phyloP scores from a whole-genome alignment of 805 yeast genomes.

The Ogataea paradorogensis region DNA sequence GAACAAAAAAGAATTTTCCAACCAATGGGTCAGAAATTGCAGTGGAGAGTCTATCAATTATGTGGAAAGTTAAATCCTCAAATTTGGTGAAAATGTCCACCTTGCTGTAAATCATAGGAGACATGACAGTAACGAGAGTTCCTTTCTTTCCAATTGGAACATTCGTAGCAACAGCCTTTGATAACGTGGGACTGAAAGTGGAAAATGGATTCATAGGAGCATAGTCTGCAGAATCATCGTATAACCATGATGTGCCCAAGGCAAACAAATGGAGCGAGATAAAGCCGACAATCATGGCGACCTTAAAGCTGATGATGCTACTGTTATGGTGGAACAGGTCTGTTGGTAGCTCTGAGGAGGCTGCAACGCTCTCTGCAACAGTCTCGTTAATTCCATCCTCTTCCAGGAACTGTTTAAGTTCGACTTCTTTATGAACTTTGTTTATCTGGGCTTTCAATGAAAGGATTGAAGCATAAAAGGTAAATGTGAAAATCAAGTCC shows the following conservation, averaged over 20 bases:
- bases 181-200: conserved; percentile 32
- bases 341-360: conserved; percentile 29
- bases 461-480: conserved; percentile 80
- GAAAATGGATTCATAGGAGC: conserved; percentile 23
- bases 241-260: conserved; percentile 69
- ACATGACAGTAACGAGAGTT: conserved; percentile 53
- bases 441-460: conserved; percentile 87
- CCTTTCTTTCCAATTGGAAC: conserved; percentile 43
- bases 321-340: conserved; percentile 37
- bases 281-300: conserved; percentile 57
- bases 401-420: conserved; percentile 74
- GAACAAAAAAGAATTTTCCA: conserved; percentile 71
- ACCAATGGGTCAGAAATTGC: conserved; percentile 79
- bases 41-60: conserved; percentile 54
- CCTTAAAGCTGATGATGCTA: conserved; percentile 52
- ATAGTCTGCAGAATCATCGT: conserved; percentile 41
- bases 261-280: conserved; percentile 64
- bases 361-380: conserved; percentile 71
- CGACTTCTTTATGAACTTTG: conserved; percentile 77
- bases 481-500: conserved; percentile 70
- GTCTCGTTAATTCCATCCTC: conserved; percentile 84
- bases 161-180: conserved; percentile 41
- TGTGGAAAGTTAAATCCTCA: conserved; percentile 56
- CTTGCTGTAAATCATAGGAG: conserved; percentile 58
- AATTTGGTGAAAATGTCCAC: conserved; percentile 51